Conservation (phyloP, 495 filamentous ascomycete species). For the Cercophora newfieldiana region DNA sequence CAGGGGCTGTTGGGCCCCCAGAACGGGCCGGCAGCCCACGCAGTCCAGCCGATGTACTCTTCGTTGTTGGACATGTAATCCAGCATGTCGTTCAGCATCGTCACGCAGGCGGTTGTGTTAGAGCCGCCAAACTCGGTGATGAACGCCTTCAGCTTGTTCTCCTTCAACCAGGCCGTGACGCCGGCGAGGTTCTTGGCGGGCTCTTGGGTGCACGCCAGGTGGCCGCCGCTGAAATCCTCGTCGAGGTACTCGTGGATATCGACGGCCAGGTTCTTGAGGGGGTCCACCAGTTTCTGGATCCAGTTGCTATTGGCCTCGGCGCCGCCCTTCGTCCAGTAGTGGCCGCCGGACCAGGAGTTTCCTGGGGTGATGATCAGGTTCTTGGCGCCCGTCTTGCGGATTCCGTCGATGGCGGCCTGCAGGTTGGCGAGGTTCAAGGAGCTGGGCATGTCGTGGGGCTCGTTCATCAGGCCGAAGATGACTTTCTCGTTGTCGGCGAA, state of each 20-base stretch:
- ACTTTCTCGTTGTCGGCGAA: constrained; percentile 52
- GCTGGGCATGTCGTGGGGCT: constrained; percentile 54
- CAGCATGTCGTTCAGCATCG: constrained; percentile 45
- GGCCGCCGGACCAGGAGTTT: constrained; percentile 51
- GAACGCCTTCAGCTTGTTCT: constrained; percentile 52
- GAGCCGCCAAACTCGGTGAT: constrained; percentile 54
- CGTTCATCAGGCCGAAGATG: constrained; percentile 52
- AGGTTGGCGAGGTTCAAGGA: constrained; percentile 48
- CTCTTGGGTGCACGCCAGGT: constrained; percentile 41
- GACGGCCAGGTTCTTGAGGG: constrained; percentile 49
- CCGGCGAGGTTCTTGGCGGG: constrained; percentile 42
- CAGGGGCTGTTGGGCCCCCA: constrained; percentile 50
- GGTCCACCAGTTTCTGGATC: constrained; percentile 47
- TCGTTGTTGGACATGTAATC: constrained; percentile 52
- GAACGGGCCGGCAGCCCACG: constrained; percentile 54
- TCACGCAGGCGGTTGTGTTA: constrained; percentile 49
- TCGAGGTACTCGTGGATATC: constrained; percentile 58
- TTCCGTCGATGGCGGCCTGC: constrained; percentile 52
- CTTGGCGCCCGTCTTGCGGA: constrained; percentile 44
- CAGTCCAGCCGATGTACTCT: constrained; percentile 56
- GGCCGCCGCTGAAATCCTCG: constrained; percentile 47
- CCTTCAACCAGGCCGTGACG: constrained; percentile 51
- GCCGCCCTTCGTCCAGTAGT: constrained; percentile 49
- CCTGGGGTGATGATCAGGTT: constrained; percentile 53
- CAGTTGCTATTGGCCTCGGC: constrained; percentile 43